Percentiles rank a stretch among this genome's conserved stretches.
Evolutionary conservation across 768 basidiomycete species (phyloP).

Genomic region (Mycena epipterygia): DNA sequence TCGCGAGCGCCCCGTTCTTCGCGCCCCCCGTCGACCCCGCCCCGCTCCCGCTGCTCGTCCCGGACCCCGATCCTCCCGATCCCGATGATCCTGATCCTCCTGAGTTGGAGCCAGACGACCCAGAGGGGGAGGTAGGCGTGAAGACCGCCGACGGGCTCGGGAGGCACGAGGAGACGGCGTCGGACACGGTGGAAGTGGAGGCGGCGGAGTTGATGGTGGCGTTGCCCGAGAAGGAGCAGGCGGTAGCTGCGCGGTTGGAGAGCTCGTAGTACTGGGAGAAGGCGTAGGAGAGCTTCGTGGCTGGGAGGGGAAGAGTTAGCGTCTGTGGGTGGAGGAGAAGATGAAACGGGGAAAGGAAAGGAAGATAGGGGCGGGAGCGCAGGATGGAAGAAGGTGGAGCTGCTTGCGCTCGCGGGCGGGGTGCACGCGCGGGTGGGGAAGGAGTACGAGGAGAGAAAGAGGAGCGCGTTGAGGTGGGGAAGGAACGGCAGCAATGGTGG

Average conservation of each 20-base stretch:
- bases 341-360: neutral
- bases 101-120: neutral
- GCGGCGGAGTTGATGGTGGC: conserved; percentile 17
- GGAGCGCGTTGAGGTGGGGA: too few species aligned
- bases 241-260: conserved; percentile 9
- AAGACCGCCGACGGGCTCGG: conserved; percentile 30
- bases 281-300: conserved; percentile 31
- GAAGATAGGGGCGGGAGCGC: neutral
- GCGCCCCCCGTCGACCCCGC: conserved; percentile 3
- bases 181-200: neutral
- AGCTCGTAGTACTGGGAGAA: conserved; percentile 36
- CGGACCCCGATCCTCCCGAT: neutral
- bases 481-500: too few species aligned
- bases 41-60: neutral
- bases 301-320: neutral
- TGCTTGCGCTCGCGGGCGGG: too few species aligned
- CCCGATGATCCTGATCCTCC: too few species aligned
- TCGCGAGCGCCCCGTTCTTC: neutral
- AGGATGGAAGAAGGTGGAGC: neutral
- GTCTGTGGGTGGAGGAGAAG: neutral
- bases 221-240: conserved; percentile 34
- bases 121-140: conserved; percentile 22
- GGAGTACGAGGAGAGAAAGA: too few species aligned
- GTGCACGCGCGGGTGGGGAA: too few species aligned
- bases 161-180: conserved; percentile 14